These are phyloP conservation scores for Rhodotorula sp. DNA, from an alignment of 1,284 basidiomycete genomes.

Conservation along the genomic window DNA sequence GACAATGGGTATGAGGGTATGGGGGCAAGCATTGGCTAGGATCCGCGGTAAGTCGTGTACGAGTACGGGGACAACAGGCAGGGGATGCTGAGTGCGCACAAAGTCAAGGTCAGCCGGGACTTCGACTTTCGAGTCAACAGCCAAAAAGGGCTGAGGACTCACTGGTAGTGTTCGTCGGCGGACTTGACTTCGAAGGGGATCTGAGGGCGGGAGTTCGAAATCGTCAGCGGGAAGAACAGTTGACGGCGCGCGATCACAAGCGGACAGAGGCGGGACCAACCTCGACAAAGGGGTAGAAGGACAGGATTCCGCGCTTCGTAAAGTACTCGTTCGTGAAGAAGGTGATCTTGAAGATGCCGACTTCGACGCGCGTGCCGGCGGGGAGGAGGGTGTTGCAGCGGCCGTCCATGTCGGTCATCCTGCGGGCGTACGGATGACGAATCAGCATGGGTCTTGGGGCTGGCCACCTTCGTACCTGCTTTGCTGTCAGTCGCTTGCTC, in stretches of 20 bases:
- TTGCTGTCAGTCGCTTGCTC: not conserved
- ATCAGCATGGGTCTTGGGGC: not conserved
- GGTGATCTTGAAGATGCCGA: constrained; percentile 47
- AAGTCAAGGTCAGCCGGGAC: not conserved
- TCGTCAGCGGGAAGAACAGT: not conserved
- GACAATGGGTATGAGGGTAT: not conserved
- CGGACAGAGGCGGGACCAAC: constrained; percentile 9
- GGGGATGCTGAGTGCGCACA: constrained; percentile 20
- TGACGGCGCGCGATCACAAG: too few relatives aligned
- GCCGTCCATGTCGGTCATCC: constrained; percentile 46
- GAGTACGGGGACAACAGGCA: constrained; percentile 32
- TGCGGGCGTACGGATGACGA: not conserved
- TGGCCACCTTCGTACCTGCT: too few relatives aligned
- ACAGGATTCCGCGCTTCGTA: constrained; percentile 38
- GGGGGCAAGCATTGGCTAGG: constrained; percentile 3
- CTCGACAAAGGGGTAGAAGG: constrained; percentile 49
- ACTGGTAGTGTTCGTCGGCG: constrained; percentile 46
- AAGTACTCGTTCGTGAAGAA: constrained; percentile 47
- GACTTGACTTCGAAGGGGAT: constrained; percentile 47
- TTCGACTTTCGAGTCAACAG: too few relatives aligned
- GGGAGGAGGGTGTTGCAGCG: constrained; percentile 43
- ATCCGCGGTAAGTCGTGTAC: constrained; percentile 40
- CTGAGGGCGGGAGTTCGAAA: constrained; percentile 5
- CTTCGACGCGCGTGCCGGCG: constrained; percentile 33
- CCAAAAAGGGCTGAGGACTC: not conserved